These are phyloP conservation scores for Polygonum maritimum DNA, from an alignment of 148 eudicot genomes.

Conservation along the genomic window DNA sequence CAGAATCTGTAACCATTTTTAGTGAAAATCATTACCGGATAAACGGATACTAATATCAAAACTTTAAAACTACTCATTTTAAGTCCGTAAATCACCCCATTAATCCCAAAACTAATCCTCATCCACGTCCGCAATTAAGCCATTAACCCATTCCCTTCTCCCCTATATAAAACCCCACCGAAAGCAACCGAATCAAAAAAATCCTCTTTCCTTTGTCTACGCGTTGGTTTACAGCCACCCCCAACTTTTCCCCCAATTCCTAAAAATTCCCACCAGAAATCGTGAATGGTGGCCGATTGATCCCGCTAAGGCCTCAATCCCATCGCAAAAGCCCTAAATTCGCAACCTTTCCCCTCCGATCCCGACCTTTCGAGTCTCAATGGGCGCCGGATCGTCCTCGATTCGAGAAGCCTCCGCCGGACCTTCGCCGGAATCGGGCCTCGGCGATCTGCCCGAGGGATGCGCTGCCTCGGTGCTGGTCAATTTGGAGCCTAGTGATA, in stretches of 20 bases:
- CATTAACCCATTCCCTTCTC: background rate
- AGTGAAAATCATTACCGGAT: background rate
- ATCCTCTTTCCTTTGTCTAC: background rate
- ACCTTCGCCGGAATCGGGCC: slow-evolving; percentile 17
- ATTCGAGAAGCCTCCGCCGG: slow-evolving; percentile 20
- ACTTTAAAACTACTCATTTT: background rate
- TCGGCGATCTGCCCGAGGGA: slow-evolving; percentile 82
- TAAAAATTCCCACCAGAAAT: background rate
- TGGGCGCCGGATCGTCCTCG: slow-evolving; percentile 36
- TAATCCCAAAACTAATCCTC: no score
- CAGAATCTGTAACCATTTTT: no score
- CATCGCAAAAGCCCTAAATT: background rate
- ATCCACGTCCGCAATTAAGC: no score
- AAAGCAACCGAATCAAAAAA: background rate
- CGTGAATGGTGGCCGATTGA: background rate
- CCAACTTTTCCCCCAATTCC: background rate
- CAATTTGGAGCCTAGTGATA: slow-evolving; percentile 59
- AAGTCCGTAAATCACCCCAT: no score
- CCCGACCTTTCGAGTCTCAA: background rate
- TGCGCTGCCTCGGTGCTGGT: slow-evolving; percentile 57
- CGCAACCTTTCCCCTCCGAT: background rate
- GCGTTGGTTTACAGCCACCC: slow-evolving; percentile 6
- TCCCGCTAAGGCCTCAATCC: background rate
- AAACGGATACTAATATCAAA: background rate
- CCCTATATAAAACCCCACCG: background rate